Evolutionary conservation across 495 filamentous ascomycete species (phyloP).

Genomic region (Xylaria flabelliformis): DNA sequence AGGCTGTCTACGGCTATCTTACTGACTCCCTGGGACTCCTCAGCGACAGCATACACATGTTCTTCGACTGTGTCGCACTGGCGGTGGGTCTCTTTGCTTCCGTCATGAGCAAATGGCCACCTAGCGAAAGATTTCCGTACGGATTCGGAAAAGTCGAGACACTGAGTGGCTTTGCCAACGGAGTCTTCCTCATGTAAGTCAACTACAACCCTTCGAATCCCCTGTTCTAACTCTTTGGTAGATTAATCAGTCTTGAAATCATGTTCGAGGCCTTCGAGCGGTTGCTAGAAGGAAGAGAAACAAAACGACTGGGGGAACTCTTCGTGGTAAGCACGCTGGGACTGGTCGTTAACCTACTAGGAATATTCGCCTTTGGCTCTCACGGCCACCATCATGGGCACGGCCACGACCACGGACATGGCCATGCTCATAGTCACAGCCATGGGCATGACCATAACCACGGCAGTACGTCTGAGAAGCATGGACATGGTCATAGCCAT

Average conservation of each 20-base stretch:
- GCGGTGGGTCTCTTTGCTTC: conserved; percentile 92
- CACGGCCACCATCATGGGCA: conserved; percentile 74
- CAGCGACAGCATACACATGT: conserved; percentile 99
- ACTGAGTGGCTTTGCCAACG: conserved; percentile 94
- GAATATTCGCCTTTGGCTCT: conserved; percentile 84
- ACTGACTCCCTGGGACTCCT: conserved; percentile 93
- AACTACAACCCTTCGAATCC: too few species aligned
- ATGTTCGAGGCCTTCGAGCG: conserved; percentile 93
- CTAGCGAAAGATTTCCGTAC: conserved; percentile 86
- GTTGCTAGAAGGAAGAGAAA: conserved; percentile 77
- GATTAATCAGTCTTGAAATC: conserved; percentile 94
- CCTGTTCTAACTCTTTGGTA: conserved; percentile 39
- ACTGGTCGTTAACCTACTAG: conserved; percentile 87
- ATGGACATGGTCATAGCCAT: conserved; percentile 41
- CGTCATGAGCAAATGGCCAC: conserved; percentile 96
- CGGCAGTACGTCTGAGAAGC: conserved; percentile 7
- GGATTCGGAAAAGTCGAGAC: conserved; percentile 98
- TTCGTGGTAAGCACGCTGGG: conserved; percentile 86
- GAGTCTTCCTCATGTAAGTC: conserved; percentile 86
- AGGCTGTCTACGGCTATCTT: conserved; percentile 89
- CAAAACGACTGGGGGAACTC: conserved; percentile 84
- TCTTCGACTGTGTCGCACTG: conserved; percentile 95
- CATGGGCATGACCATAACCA: conserved; percentile 78
- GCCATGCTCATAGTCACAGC: conserved; percentile 34
- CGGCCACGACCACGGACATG: conserved; percentile 47